Evolutionary conservation across 192 early-diverging fungal genomes (phyloP).

Genomic region (Coemansia sp.): DNA sequence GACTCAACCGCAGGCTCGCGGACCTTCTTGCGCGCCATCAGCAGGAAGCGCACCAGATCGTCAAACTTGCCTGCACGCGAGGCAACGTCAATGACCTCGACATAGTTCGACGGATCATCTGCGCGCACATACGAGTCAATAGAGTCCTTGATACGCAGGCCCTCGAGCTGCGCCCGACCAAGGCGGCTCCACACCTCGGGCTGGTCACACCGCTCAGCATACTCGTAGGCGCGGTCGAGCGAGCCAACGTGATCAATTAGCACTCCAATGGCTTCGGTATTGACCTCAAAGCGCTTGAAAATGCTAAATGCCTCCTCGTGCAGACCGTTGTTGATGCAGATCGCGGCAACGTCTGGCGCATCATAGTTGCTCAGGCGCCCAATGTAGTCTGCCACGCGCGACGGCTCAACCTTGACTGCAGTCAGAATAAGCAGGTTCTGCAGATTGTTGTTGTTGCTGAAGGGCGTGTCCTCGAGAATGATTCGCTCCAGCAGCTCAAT

Average conservation of each 20-base stretch:
- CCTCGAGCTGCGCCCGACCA: conserved; percentile 90
- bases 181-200: conserved; percentile 94
- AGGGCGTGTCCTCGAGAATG: conserved; percentile 85
- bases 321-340: conserved; percentile 83
- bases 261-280: conserved; percentile 84
- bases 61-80: conserved; percentile 84
- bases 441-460: conserved; percentile 92
- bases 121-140: conserved; percentile 98
- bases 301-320: conserved; percentile 96
- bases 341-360: conserved; percentile 94
- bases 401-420: conserved; percentile 90
- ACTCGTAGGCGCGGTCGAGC: conserved; percentile 94
- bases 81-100: conserved; percentile 82
- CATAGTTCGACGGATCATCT: conserved; percentile 82
- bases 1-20: conserved; percentile 95
- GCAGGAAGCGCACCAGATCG: conserved; percentile 89
- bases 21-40: conserved; percentile 92
- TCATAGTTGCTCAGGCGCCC: conserved; percentile 94
- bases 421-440: conserved; percentile 98
- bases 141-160: conserved; percentile 87
- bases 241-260: conserved; percentile 89
- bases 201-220: conserved; percentile 85
- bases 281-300: conserved; percentile 90
- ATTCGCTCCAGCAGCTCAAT: conserved; percentile 97
- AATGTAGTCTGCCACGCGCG: conserved; percentile 94